Conservation (phyloP, 2,329 filamentous ascomycete species). For the Sporothrix variecibatus region DNA sequence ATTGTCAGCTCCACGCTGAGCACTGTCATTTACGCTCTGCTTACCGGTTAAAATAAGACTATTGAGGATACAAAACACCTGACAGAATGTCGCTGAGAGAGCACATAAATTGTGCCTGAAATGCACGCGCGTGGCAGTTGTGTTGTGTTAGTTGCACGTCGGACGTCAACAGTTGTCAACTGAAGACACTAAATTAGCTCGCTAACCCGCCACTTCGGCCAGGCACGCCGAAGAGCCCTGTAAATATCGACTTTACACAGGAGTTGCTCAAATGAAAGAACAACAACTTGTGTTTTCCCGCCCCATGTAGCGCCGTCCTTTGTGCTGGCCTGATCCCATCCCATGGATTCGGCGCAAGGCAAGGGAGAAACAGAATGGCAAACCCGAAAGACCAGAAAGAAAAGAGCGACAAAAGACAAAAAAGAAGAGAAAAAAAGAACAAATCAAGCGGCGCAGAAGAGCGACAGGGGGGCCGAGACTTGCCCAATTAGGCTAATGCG, state of each 20-base stretch:
- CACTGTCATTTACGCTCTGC: background rate
- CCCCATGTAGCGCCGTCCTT: background rate
- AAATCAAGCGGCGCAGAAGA: background rate
- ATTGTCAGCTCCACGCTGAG: background rate
- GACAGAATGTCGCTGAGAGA: background rate
- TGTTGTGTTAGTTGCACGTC: background rate
- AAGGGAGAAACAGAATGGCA: conserved; percentile 1
- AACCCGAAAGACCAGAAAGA: background rate
- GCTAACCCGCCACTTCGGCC: background rate
- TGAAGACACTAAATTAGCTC: conserved; percentile 7
- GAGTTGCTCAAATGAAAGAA: background rate
- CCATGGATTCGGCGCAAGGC: conserved; percentile 11
- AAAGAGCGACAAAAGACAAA: background rate
- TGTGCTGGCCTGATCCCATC: background rate
- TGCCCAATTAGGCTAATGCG: conserved; percentile 3
- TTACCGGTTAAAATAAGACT: background rate
- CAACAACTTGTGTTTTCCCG: background rate
- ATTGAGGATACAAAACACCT: background rate
- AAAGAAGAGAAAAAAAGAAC: background rate
- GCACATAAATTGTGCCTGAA: background rate
- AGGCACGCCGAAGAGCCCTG: background rate
- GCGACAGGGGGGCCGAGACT: background rate
- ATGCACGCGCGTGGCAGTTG: background rate
- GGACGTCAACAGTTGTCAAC: background rate
- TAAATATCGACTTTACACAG: background rate